Conservation (phyloP, 1,284 basidiomycete species). For the Vanrija pseudolonga region DNA sequence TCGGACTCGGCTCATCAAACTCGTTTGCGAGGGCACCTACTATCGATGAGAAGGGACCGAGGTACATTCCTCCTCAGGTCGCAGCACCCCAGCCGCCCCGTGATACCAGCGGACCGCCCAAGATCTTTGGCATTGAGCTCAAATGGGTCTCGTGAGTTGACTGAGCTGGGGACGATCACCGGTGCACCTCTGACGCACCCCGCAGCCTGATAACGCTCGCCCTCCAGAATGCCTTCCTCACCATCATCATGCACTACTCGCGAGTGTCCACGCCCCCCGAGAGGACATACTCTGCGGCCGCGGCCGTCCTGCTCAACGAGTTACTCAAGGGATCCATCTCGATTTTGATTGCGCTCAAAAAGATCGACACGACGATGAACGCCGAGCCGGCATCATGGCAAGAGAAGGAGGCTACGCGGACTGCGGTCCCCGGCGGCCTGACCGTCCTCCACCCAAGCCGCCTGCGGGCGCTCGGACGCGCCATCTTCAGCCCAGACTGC, state of each 20-base stretch:
- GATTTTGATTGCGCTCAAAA: slow-evolving; percentile 60
- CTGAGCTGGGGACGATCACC: background rate
- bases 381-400: background rate
- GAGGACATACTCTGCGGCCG: slow-evolving; percentile 75
- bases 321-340: slow-evolving; percentile 87
- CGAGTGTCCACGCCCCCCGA: slow-evolving; percentile 74
- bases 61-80: too few relatives aligned
- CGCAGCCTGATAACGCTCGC: slow-evolving; percentile 81
- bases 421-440: slow-evolving; percentile 6
- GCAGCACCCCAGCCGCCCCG: too few relatives aligned
- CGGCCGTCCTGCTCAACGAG: slow-evolving; percentile 89
- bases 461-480: slow-evolving; percentile 23
- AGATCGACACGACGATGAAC: slow-evolving; percentile 43
- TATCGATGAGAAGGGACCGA: slow-evolving; percentile 1
- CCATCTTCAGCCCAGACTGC: slow-evolving; percentile 74
- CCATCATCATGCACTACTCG: slow-evolving; percentile 93
- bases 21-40: slow-evolving; percentile 1
- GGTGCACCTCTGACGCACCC: background rate
- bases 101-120: slow-evolving; percentile 17
- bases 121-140: slow-evolving; percentile 42
- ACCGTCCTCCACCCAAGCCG: slow-evolving; percentile 32
- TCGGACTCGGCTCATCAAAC: slow-evolving; percentile 10
- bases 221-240: slow-evolving; percentile 83
- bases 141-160: slow-evolving; percentile 47
- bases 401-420: slow-evolving; percentile 1